phyloP scores from a whole-genome alignment of 371 early-diverging fungal species.

The Circinella umbellata region DNA sequence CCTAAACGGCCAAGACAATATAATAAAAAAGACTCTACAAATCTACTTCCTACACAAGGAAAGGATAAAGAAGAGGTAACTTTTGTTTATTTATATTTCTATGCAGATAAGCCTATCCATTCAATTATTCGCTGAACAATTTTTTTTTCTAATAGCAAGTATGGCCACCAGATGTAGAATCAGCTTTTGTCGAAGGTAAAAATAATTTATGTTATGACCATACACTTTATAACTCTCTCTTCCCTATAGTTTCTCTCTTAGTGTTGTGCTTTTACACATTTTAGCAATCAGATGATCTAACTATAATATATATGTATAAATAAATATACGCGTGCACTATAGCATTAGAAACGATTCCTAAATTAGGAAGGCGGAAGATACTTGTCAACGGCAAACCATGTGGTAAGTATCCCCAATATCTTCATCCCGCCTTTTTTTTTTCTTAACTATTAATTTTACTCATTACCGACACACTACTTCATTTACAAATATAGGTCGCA shows the following conservation, averaged over 20 bases:
- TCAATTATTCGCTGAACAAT: background rate
- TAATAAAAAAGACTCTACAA: constrained; percentile 16
- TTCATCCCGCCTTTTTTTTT: background rate
- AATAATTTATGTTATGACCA: background rate
- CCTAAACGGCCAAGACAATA: constrained; percentile 23
- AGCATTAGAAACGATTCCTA: constrained; percentile 65
- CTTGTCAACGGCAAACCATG: constrained; percentile 69
- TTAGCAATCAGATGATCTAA: background rate
- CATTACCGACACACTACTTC: background rate
- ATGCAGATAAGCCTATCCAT: background rate
- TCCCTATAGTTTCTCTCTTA: background rate
- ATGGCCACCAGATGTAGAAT: constrained; percentile 75
- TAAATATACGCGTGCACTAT: background rate
- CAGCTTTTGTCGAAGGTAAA: constrained; percentile 72
- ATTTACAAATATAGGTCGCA: constrained; percentile 49
- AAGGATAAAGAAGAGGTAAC: constrained; percentile 33
- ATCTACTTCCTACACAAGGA: constrained; percentile 9
- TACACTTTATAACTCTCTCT: background rate
- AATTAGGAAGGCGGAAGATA: constrained; percentile 63
- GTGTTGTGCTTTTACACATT: no score
- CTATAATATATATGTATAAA: background rate
- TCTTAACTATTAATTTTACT: background rate
- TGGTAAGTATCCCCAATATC: constrained; percentile 34
- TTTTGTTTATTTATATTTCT: background rate
- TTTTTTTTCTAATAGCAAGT: constrained; percentile 53